phyloP scores from a whole-genome alignment of 148 eudicot species.

The Selenicereus undatus region DNA sequence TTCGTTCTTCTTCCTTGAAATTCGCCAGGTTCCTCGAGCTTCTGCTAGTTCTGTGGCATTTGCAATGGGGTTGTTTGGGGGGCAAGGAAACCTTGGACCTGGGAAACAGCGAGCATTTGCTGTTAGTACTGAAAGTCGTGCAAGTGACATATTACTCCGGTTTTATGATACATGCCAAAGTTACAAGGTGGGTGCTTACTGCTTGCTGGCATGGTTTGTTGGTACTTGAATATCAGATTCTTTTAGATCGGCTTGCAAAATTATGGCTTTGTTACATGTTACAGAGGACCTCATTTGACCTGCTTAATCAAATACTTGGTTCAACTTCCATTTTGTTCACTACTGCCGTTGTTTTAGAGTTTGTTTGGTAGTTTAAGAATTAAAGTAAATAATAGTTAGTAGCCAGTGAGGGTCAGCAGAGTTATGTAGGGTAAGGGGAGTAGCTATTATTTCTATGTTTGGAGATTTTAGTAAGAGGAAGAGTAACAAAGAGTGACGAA shows the following conservation, averaged over 20 bases:
- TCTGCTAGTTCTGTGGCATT: slow-evolving; percentile 99
- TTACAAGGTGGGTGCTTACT: slow-evolving; percentile 58
- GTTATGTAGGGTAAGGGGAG: too few relatives aligned
- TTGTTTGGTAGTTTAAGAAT: too few relatives aligned
- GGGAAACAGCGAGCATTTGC: slow-evolving; percentile 91
- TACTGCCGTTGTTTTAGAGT: too few relatives aligned
- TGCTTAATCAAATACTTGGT: too few relatives aligned
- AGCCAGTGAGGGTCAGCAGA: too few relatives aligned
- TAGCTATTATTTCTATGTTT: too few relatives aligned
- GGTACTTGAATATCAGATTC: not conserved
- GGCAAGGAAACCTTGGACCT: slow-evolving; percentile 75
- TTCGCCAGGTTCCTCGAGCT: slow-evolving; percentile 75
- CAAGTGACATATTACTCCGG: slow-evolving; percentile 85
- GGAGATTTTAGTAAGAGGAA: too few relatives aligned
- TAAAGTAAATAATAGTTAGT: too few relatives aligned
- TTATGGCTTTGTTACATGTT: not conserved
- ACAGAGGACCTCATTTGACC: too few relatives aligned
- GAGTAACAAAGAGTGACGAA: too few relatives aligned
- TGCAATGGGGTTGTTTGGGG: slow-evolving; percentile 90
- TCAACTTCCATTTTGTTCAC: too few relatives aligned
- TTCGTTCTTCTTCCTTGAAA: not conserved
- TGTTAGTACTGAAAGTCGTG: slow-evolving; percentile 88
- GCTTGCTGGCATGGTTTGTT: slow-evolving; percentile 13
- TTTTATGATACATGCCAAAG: slow-evolving; percentile 94
- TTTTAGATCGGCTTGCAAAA: not conserved